Evolutionary conservation across 305 asterid genomes (phyloP).

Genomic region (Fraxinus nigra): DNA sequence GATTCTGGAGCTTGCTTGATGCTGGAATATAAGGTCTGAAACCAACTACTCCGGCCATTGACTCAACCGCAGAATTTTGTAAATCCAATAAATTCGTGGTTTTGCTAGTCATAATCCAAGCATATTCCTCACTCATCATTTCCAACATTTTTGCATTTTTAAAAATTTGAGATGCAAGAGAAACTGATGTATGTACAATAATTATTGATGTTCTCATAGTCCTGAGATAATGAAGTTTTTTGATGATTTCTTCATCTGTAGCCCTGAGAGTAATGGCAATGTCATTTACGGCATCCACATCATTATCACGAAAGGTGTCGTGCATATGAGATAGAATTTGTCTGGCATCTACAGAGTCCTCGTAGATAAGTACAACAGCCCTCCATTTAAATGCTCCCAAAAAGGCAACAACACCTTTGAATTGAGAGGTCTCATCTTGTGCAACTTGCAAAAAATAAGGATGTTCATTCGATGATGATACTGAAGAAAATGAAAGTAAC

Average conservation of each 20-base stretch:
- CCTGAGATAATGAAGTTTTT: conserved; percentile 27
- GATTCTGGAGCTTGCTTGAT: conserved; percentile 25
- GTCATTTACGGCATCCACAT: conserved; percentile 19
- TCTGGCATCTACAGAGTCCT: conserved; percentile 34
- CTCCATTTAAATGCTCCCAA: conserved; percentile 34
- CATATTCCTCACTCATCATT: conserved; percentile 40
- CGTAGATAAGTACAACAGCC: conserved; percentile 27
- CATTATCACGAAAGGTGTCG: conserved; percentile 26
- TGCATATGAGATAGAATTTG: conserved; percentile 24
- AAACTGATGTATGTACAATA: conserved; percentile 41
- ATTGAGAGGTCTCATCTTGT: conserved; percentile 32
- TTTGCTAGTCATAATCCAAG: conserved; percentile 47
- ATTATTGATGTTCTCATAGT: conserved; percentile 14
- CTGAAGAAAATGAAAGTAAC: conserved; percentile 33
- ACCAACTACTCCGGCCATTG: conserved; percentile 41
- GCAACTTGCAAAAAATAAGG: conserved; percentile 37
- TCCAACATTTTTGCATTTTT: conserved; percentile 31
- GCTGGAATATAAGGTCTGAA: conserved; percentile 32
- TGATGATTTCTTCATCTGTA: conserved; percentile 32
- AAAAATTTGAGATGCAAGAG: conserved; percentile 35
- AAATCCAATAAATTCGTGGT: conserved; percentile 34
- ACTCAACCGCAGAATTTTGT: conserved; percentile 28
- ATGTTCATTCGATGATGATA: conserved; percentile 13
- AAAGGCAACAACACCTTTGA: conserved; percentile 34
- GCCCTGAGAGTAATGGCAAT: conserved; percentile 28